Evolutionary conservation across 352 stramenopile genomes (phyloP), one percentile per base, ranked within the genome.

Genomic region (Phytophthora pini): DNA sequence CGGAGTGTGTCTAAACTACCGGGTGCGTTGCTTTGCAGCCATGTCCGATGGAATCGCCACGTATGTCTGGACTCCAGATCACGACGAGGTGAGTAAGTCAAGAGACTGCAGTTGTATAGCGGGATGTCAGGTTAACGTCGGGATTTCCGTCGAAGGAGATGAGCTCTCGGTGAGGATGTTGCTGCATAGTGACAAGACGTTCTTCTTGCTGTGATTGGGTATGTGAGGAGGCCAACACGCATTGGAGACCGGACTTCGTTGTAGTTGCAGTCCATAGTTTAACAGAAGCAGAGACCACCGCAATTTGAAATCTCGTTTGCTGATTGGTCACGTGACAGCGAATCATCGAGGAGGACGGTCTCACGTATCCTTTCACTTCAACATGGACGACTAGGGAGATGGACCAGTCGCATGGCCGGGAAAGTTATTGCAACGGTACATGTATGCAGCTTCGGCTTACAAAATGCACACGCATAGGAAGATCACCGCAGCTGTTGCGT

Each of bases 361-460:
- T 43, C 40, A 13, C 47, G 38, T 47, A 65, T 49, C 13, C 27
- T 47, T 52, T 48, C 49, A 67, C 40, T 67, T 60, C 59, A 61
- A 67, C 45, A 36, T 67, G 41, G 36, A 60, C 43, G 26, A 49
- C 40, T 32, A 17, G n/a, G 43, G 36, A 43, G 29, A 54, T 61
- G 39, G 22, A 26, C 29, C 11, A 12, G 17, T 46, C 15, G 6
- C 10, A 13, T 13, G 15, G 17, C 10, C 47, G 26, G 15, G 15
- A 26, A 27, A 24, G 9, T 27, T 17, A 40, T 53, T 53, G 27
- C 17, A 17, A 27, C 17, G 40, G 17, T 3, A 46, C 45, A 51
- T 15, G 58, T 45, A 50, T 61, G 48, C 58, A 54, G 4, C n/a
- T 6, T 36, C 2, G 8, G 47, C 29, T 40, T 51, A 43, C 38